Evolutionary conservation across 306 rosid genomes (phyloP).

Genomic region (Acacia confusa): DNA sequence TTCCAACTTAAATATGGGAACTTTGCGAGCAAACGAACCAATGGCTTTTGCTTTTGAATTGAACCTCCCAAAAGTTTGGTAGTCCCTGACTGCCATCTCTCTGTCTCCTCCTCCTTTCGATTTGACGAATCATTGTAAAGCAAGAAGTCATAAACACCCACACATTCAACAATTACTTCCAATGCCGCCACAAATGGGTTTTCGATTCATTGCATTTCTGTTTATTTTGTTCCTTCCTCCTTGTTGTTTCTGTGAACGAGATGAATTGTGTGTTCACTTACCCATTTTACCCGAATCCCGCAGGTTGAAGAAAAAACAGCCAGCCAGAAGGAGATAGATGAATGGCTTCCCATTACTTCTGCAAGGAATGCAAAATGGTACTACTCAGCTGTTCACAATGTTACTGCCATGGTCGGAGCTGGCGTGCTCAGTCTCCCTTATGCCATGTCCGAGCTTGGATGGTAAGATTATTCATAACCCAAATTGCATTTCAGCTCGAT

Average conservation of each 20-base stretch:
- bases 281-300: slow-evolving; percentile 8
- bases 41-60: background rate
- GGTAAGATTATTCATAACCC: slow-evolving; percentile 42
- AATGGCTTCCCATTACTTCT: slow-evolving; percentile 85
- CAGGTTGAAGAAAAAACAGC: slow-evolving; percentile 35
- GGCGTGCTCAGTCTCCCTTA: slow-evolving; percentile 81
- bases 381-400: slow-evolving; percentile 86
- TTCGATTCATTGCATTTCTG: slow-evolving; percentile 35
- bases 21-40: background rate
- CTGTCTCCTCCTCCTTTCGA: background rate
- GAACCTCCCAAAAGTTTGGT: slow-evolving; percentile 14
- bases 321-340: slow-evolving; percentile 54
- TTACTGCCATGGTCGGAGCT: slow-evolving; percentile 93
- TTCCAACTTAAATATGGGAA: background rate
- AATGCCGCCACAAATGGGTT: background rate
- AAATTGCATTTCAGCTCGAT: background rate
- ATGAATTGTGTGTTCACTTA: slow-evolving; percentile 6
- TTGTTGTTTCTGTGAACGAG: background rate
- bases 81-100: background rate
- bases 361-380: slow-evolving; percentile 89
- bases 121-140: background rate
- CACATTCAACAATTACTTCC: background rate
- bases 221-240: background rate
- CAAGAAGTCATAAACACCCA: background rate
- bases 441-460: slow-evolving; percentile 75